Conservation (phyloP, 176 grass and related monocot species). For the Oryza meyeriana region DNA sequence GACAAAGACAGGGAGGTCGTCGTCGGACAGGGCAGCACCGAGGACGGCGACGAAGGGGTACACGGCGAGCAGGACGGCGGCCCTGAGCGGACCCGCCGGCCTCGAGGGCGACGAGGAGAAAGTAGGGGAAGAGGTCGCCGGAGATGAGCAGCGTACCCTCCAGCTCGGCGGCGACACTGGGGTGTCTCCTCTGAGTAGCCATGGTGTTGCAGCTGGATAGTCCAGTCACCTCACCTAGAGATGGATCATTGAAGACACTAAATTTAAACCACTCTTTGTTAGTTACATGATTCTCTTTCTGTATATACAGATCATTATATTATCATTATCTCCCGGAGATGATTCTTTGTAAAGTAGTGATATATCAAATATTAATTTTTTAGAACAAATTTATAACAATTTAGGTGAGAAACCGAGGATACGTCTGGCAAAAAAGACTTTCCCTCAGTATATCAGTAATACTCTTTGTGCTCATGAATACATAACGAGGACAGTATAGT, state of each 20-base stretch:
- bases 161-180: constrained; percentile 43
- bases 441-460: too few relatives aligned
- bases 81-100: constrained; percentile 51
- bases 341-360: too few relatives aligned
- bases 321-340: too few relatives aligned
- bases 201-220: not conserved
- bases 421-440: too few relatives aligned
- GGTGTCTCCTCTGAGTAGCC: not conserved
- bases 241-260: not conserved
- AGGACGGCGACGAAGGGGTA: constrained; percentile 43
- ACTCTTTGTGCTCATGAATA: too few relatives aligned
- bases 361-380: too few relatives aligned
- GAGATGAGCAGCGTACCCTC: constrained; percentile 60
- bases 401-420: too few relatives aligned
- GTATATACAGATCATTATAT: too few relatives aligned
- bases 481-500: too few relatives aligned
- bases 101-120: constrained; percentile 63
- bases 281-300: too few relatives aligned
- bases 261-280: not conserved
- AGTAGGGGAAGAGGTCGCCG: constrained; percentile 54
- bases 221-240: not conserved
- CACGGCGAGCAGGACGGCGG: constrained; percentile 17
- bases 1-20: constrained; percentile 9
- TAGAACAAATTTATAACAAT: too few relatives aligned
- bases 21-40: not conserved